Conservation (phyloP, 305 asterid species). For the Nicotiana rustica region DNA sequence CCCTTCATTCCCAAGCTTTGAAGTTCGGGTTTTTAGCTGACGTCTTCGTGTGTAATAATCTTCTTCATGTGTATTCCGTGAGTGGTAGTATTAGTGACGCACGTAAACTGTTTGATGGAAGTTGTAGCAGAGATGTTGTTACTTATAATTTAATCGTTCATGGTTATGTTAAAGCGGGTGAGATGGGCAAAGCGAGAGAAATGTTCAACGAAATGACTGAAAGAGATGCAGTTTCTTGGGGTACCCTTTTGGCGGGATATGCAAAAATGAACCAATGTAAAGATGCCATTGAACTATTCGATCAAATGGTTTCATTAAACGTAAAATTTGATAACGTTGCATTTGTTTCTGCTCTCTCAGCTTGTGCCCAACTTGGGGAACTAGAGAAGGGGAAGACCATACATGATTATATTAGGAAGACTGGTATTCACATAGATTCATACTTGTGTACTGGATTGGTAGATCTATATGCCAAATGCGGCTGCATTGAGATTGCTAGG, state of each 20-base stretch:
- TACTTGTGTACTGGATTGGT: slow-evolving; percentile 78
- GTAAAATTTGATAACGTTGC: slow-evolving; percentile 60
- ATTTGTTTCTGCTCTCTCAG: slow-evolving; percentile 71
- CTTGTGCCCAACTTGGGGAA: slow-evolving; percentile 79
- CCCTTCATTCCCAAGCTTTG: slow-evolving; percentile 60
- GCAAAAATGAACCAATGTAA: slow-evolving; percentile 54
- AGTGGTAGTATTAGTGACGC: slow-evolving; percentile 51
- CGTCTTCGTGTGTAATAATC: slow-evolving; percentile 62
- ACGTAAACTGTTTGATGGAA: slow-evolving; percentile 58
- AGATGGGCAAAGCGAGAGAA: slow-evolving; percentile 53
- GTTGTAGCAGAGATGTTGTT: slow-evolving; percentile 61
- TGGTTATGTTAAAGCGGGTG: slow-evolving; percentile 69
- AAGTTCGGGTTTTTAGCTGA: slow-evolving; percentile 68
- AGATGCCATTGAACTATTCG: slow-evolving; percentile 66
- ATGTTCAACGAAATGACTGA: slow-evolving; percentile 68
- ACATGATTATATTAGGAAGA: slow-evolving; percentile 48
- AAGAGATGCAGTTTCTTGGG: slow-evolving; percentile 71
- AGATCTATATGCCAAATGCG: slow-evolving; percentile 84
- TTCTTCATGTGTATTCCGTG: slow-evolving; percentile 49
- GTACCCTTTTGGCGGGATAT: slow-evolving; percentile 76
- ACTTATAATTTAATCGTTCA: slow-evolving; percentile 71
- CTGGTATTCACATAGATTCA: slow-evolving; percentile 49
- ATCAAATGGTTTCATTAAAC: slow-evolving; percentile 52
- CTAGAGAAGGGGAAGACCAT: slow-evolving; percentile 62
- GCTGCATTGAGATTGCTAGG: slow-evolving; percentile 65